Evolutionary conservation across 768 basidiomycete genomes (phyloP), one percentile per base, ranked within the genome.

Genomic region (Phlebiopsis flavidoalba): DNA sequence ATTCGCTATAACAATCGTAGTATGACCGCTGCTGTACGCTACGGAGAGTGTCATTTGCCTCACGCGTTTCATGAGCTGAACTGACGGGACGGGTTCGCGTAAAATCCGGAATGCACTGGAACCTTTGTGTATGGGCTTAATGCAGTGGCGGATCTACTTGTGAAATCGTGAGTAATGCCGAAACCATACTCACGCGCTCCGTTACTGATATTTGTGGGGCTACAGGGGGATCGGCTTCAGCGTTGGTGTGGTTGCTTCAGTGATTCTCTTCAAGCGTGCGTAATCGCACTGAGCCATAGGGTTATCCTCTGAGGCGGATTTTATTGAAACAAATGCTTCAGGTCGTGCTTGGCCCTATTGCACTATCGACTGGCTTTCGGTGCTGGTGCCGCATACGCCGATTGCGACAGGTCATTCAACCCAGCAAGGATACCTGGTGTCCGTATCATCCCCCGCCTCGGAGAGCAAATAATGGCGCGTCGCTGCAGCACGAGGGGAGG

Each of bases 381-480:
- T 36, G 81, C 86, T 45, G 93, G 93, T 47, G 85, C 86, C 56
- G 92, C 93, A 31, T 95, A 93, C 71, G 87, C 91, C 33, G 93
- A 95, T 80, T 95, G 93, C 75, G 91, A 96, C 76, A 85, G 93
- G 53, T 88, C 89, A 15, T 96, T 95, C 84, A 94, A 94, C 76
- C 89, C 92, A 19, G 88, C 93, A 52, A 83, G 93, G 67, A 83
- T 94, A 72, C 87, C 93, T 19, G 93, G 93, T 61, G 89, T 88
- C 49, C 84, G 89, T 63, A 81, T 94, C 69, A 73, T 93, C 66
- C 78, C n/a, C 70, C 21, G 60, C 66, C 24, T 7, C 50, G 33
- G 51, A 60, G 59, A 53, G 35, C 59, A 60, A 60, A 37, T 60
- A 53, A 24, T 5, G 15, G 24, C n/a, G 26, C 33, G 8, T 26